Conservation (phyloP, 2,329 filamentous ascomycete genomes). For the Exophiala sideris region DNA sequence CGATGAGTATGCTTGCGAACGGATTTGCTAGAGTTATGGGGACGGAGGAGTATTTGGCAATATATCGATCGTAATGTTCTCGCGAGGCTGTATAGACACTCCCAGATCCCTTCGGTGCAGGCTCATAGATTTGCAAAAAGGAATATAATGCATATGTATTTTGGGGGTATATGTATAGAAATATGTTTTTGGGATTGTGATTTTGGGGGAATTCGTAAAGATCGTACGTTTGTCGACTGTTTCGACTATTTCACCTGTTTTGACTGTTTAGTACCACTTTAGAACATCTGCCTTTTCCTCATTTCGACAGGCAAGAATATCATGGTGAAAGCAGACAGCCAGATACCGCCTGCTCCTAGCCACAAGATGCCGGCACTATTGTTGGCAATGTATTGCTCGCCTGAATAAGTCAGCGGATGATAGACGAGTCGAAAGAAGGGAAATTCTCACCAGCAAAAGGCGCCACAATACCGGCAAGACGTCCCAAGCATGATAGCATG, state of each 20-base stretch:
- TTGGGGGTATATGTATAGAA: too few species aligned
- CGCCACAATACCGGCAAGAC: slow-evolving; percentile 19
- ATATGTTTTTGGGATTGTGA: too few species aligned
- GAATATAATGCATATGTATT: too few species aligned
- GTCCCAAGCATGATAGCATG: slow-evolving; percentile 20
- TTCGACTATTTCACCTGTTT: too few species aligned
- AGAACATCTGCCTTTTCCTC: slow-evolving; percentile 21
- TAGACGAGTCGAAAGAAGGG: background rate
- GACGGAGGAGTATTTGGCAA: too few species aligned
- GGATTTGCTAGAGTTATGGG: too few species aligned
- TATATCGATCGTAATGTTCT: too few species aligned
- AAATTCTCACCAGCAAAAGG: slow-evolving; percentile 17
- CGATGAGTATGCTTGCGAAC: too few species aligned
- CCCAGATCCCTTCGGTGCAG: too few species aligned
- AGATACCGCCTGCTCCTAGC: slow-evolving; percentile 20
- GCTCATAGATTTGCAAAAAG: too few species aligned
- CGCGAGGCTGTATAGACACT: too few species aligned
- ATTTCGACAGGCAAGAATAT: slow-evolving; percentile 21
- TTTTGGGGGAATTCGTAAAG: background rate
- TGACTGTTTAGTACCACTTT: background rate
- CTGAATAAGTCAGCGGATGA: background rate
- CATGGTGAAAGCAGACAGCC: slow-evolving; percentile 19
- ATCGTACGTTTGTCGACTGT: too few species aligned
- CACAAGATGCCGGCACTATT: slow-evolving; percentile 15
- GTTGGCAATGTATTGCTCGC: slow-evolving; percentile 7